Base-by-base conservation (phyloP, 441 rosid species). In the Lepidium campestre region DNA sequence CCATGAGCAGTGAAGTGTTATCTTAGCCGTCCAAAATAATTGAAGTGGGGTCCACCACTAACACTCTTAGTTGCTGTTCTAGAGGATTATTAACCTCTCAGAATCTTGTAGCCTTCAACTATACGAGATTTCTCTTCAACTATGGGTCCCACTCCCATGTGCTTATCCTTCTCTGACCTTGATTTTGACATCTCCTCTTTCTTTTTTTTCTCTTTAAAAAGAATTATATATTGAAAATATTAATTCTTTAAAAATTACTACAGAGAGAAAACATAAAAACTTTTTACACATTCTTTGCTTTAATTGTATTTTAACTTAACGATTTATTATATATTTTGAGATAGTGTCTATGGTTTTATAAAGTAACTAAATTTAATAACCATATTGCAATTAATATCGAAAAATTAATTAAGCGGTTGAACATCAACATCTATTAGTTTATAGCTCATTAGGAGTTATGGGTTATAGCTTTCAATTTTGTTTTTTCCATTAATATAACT, bases 121-220 rank as follows among this genome's bases (percentile, higher is more conserved):
- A 71, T 64, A 71, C 75, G 70, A 71, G 75, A 71, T 57, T 70
- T 56, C 70, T 65, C 70, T 65, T 15, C 34, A 65, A 18, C 46
- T 22, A 4, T 57, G 57, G 76, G 76, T 65, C 62, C 71, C 76
- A 59, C 3, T 7, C 55, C 62, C 76, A 72, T 72, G 76, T 72
- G 76, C 72, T 55, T 63, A 17, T 35, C 56, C 10, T 7, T 65
- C 52, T 37, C 76, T 52, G 71, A 50, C 62, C 34, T 52, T 65
- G 72, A 59, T 65, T 52, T 72, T 66, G 76, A 65, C 67, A 72
- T 72, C 57, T 59, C 72, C 36, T 7, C 31, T 27, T 6, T n/a
- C 18, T 47, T 0, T 56, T 39, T 54, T 56, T 15, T 46, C 8
- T 54, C 54, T 62, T 45, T 44, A 37, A 63, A 0, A 71, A 36